Percentiles rank a stretch among this genome's conserved stretches.
Evolutionary conservation across 2,329 filamentous ascomycete species (phyloP).

Genomic region (Stagonosporopsis cucurbitacearum): DNA sequence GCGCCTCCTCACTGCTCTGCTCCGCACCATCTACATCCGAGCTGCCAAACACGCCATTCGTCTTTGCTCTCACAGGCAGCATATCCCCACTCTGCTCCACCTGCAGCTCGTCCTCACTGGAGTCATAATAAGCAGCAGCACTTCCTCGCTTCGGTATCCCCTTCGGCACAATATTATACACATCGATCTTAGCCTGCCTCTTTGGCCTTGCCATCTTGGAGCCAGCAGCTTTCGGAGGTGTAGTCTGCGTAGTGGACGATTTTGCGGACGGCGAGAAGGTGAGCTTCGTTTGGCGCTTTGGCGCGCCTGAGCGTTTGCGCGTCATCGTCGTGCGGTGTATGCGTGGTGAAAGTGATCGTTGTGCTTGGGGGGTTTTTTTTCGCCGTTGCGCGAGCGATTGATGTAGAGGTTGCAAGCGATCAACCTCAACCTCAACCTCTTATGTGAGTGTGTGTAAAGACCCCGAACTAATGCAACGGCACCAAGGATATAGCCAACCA

Average conservation of each 20-base stretch:
- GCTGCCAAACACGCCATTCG: constrained; percentile 36
- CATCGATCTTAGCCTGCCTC: constrained; percentile 30
- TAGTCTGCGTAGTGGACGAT: constrained; percentile 47
- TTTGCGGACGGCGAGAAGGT: constrained; percentile 53
- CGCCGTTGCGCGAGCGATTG: not conserved
- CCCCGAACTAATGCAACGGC: not conserved
- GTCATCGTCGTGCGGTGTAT: constrained; percentile 22
- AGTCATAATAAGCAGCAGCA: constrained; percentile 22
- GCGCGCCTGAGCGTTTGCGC: constrained; percentile 31
- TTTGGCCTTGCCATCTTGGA: constrained; percentile 26
- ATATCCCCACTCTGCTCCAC: constrained; percentile 21
- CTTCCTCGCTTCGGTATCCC: constrained; percentile 24
- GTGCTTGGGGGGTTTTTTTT: not conserved
- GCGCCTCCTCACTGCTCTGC: constrained; percentile 15
- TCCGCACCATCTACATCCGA: constrained; percentile 21
- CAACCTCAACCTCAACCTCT: no score
- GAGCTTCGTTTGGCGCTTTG: constrained; percentile 51
- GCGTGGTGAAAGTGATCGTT: not conserved
- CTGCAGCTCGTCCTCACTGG: constrained; percentile 34
- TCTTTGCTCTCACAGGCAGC: constrained; percentile 24
- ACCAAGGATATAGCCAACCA: not conserved
- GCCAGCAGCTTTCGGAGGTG: constrained; percentile 23
- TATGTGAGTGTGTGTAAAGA: not conserved
- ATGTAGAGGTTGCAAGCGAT: not conserved
- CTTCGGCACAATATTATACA: constrained; percentile 41